These are phyloP conservation scores for Cercospora sojina DNA, from an alignment of 2,329 filamentous ascomycete species.

Conservation along the genomic window DNA sequence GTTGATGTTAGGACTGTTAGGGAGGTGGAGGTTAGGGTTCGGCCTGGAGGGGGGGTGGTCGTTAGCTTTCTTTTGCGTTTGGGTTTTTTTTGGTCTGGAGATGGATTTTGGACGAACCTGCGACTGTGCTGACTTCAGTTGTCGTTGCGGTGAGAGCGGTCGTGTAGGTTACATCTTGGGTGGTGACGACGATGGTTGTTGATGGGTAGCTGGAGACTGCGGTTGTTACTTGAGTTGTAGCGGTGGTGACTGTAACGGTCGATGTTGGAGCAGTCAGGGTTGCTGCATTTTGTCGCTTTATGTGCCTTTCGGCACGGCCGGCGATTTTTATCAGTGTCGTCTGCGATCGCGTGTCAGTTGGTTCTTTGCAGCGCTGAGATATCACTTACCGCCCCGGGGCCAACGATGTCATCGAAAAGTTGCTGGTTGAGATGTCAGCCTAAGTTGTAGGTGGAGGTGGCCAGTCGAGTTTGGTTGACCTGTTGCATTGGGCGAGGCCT, in stretches of 20 bases:
- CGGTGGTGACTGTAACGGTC: slow-evolving; percentile 2
- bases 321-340: slow-evolving; percentile 1
- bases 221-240: not conserved
- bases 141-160: not conserved
- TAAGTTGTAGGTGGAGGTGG: not conserved
- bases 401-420: not conserved
- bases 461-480: not conserved
- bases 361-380: not conserved
- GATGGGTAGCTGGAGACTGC: slow-evolving; percentile 1
- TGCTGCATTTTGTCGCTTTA: slow-evolving; percentile 1
- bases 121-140: not conserved
- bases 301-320: not conserved
- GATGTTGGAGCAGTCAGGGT: not conserved
- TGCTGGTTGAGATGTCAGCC: not conserved
- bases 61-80: not conserved
- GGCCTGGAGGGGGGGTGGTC: not conserved
- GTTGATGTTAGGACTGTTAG: not conserved
- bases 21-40: slow-evolving; percentile 6
- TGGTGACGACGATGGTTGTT: slow-evolving; percentile 1
- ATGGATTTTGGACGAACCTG: not conserved
- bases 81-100: not conserved
- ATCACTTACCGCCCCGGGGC: not conserved
- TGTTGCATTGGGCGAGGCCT: not conserved
- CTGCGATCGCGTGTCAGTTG: not conserved
- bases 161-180: not conserved